Evolutionary conservation across 306 rosid species (phyloP).

Genomic region (Pterocarpus macrocarpus): DNA sequence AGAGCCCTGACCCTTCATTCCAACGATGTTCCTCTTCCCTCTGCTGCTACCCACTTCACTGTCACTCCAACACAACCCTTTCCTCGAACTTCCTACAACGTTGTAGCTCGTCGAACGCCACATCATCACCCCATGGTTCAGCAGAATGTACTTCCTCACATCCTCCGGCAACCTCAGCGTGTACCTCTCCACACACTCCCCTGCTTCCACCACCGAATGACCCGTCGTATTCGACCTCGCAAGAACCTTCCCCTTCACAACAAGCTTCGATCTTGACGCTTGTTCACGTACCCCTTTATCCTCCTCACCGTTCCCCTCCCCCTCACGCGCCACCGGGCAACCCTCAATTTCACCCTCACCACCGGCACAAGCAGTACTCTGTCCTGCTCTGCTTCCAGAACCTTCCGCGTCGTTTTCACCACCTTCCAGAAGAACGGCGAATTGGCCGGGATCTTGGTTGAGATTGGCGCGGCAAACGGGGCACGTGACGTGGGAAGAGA

Average conservation of each 20-base stretch:
- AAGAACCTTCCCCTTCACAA: background rate
- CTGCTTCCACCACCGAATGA: conserved; percentile 55
- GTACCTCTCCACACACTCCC: conserved; percentile 50
- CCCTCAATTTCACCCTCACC: background rate
- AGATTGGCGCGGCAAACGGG: conserved; percentile 68
- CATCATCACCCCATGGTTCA: conserved; percentile 32
- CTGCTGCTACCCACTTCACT: conserved; percentile 38
- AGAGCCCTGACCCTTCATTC: background rate
- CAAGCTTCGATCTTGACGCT: background rate
- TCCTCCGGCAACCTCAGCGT: conserved; percentile 58
- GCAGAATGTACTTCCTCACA: conserved; percentile 47
- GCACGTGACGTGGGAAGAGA: conserved; percentile 61
- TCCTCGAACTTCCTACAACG: conserved; percentile 30
- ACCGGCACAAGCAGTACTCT: background rate
- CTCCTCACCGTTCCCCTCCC: background rate
- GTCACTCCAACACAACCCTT: conserved; percentile 37
- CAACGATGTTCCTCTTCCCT: background rate
- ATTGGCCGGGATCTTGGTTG: background rate
- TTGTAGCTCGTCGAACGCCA: conserved; percentile 54
- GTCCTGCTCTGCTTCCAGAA: background rate
- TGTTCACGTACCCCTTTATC: background rate
- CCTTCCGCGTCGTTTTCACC: background rate
- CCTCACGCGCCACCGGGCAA: background rate
- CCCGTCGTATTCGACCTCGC: conserved; percentile 68
- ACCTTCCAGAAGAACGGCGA: background rate